phyloP scores from a whole-genome alignment of 805 yeast species.

The Yarrowia sp. region DNA sequence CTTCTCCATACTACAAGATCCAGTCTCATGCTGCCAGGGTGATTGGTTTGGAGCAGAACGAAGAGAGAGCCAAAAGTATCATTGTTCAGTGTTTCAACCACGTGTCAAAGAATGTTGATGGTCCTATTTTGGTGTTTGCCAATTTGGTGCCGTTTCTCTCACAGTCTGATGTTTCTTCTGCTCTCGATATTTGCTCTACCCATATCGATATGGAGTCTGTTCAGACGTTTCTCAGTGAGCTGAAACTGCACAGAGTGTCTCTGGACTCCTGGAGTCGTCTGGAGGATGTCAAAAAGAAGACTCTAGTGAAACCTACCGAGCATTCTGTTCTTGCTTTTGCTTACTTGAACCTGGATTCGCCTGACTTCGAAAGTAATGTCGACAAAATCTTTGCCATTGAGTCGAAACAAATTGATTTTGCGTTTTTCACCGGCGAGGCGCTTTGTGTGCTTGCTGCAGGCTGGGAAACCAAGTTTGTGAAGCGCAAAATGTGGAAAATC shows the following conservation, averaged over 20 bases:
- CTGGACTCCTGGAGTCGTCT: neutral
- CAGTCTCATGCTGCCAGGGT: conserved; percentile 2
- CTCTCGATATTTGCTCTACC: neutral
- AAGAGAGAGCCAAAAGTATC: neutral
- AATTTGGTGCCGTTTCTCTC: neutral
- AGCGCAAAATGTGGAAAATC: conserved; percentile 47
- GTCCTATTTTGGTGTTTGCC: conserved; percentile 3
- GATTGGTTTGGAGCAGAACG: conserved; percentile 9
- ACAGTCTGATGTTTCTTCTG: neutral
- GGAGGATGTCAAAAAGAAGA: conserved; percentile 1
- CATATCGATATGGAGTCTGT: conserved; percentile 3
- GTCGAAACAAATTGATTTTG: conserved; percentile 69
- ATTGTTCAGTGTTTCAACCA: neutral
- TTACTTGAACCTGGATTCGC: conserved; percentile 24
- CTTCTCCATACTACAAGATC: conserved; percentile 12
- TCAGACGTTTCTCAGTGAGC: neutral
- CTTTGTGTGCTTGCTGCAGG: conserved; percentile 68
- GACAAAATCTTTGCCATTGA: conserved; percentile 50
- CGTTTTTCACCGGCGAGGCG: conserved; percentile 83
- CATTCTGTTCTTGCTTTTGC: conserved; percentile 43
- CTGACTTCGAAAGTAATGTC: conserved; percentile 36
- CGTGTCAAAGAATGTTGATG: conserved; percentile 1
- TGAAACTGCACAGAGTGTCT: conserved; percentile 4
- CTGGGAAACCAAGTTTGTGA: conserved; percentile 61
- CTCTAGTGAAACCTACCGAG: conserved; percentile 12